These are phyloP conservation scores for Mycosphaerelloides madeirae DNA, from an alignment of 2,329 filamentous ascomycete genomes.

Conservation along the genomic window DNA sequence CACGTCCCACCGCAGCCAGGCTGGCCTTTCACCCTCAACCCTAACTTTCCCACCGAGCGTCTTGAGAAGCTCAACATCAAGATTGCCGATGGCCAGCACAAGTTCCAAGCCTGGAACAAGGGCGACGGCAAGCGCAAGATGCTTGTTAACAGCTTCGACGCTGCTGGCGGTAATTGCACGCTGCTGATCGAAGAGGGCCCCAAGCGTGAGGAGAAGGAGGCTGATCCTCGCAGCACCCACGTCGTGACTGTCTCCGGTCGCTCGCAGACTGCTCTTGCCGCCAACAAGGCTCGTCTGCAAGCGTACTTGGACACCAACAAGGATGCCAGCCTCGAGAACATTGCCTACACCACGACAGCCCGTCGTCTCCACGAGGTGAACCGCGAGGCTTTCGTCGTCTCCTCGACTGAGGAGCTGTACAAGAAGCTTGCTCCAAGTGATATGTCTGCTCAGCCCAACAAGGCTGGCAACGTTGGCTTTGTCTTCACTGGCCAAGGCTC, in stretches of 20 bases:
- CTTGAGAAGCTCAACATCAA: slow-evolving; percentile 48
- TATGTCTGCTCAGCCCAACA: slow-evolving; percentile 10
- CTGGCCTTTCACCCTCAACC: not conserved
- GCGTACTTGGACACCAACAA: slow-evolving; percentile 53
- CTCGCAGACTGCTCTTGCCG: not conserved
- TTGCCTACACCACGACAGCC: slow-evolving; percentile 66
- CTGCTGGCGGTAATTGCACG: slow-evolving; percentile 67
- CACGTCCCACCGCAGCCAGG: not conserved
- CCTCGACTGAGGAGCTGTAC: slow-evolving; percentile 22
- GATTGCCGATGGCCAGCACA: slow-evolving; percentile 49
- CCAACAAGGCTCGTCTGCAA: slow-evolving; percentile 34
- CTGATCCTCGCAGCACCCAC: not conserved
- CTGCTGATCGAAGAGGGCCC: slow-evolving; percentile 48
- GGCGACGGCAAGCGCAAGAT: slow-evolving; percentile 34
- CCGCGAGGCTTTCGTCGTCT: slow-evolving; percentile 33
- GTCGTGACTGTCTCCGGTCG: not conserved
- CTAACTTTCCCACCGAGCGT: slow-evolving; percentile 33
- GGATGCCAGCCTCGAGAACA: slow-evolving; percentile 43
- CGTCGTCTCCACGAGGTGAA: slow-evolving; percentile 41
- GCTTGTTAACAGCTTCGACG: slow-evolving; percentile 64
- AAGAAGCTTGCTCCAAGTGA: slow-evolving; percentile 24
- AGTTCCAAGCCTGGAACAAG: slow-evolving; percentile 40
- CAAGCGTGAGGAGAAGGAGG: not conserved
- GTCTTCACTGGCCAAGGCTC: slow-evolving; percentile 38
- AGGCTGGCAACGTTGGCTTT: slow-evolving; percentile 33